These are phyloP conservation scores for Arthroderma sp. DNA, from an alignment of 2,329 filamentous ascomycete species.

Conservation along the genomic window DNA sequence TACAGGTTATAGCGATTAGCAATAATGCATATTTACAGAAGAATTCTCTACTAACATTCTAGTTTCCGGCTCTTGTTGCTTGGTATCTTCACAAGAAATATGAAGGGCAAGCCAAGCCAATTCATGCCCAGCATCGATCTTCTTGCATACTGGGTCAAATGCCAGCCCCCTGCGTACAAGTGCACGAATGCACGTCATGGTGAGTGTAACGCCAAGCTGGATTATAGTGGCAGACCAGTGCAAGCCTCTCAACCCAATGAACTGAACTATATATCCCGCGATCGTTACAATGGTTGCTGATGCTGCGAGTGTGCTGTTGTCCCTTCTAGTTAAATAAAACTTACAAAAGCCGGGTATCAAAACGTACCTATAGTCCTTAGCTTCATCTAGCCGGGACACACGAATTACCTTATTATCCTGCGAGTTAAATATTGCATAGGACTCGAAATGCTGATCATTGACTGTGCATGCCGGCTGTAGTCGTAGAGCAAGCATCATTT, in stretches of 20 bases:
- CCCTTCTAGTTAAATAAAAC: constrained; percentile 7
- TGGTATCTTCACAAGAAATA: not conserved
- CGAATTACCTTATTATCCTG: not conserved
- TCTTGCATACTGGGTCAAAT: constrained; percentile 3
- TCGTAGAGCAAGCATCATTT: not conserved
- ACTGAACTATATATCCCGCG: constrained; percentile 18
- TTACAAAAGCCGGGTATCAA: not conserved
- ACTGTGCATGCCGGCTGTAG: not conserved
- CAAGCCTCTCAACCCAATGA: constrained; percentile 17
- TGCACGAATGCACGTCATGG: constrained; percentile 17
- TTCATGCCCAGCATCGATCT: constrained; percentile 11
- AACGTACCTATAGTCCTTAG: not conserved
- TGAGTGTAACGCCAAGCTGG: constrained; percentile 14
- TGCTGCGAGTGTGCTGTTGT: too few relatives aligned
- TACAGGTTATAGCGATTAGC: too few relatives aligned
- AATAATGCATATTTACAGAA: not conserved
- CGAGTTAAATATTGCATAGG: constrained; percentile 5
- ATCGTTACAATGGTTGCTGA: constrained; percentile 8
- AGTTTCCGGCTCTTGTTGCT: not conserved
- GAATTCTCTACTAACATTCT: not conserved
- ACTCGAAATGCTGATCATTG: constrained; percentile 4
- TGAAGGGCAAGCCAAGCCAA: constrained; percentile 18
- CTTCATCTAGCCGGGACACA: not conserved
- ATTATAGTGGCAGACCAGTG: constrained; percentile 17
- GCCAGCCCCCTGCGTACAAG: constrained; percentile 15